Percentiles rank a stretch among this genome's conserved stretches.
Conservation (phyloP, 1,139 yeast species). For the Ashbya aceris region DNA sequence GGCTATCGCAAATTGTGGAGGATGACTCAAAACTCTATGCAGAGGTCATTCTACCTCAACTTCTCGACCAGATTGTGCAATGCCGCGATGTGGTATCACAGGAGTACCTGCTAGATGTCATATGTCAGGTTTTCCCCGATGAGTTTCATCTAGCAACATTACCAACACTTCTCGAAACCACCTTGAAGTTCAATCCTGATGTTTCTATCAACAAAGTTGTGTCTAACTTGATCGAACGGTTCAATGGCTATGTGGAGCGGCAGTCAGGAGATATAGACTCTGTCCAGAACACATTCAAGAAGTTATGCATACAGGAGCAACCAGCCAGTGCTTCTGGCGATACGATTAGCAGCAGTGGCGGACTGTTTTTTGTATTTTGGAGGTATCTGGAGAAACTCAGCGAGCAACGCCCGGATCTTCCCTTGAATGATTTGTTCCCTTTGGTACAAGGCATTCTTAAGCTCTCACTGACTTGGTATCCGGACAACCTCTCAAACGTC, state of each 20-base stretch:
- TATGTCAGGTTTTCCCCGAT: slow-evolving; percentile 91
- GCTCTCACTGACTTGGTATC: slow-evolving; percentile 60
- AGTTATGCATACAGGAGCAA: slow-evolving; percentile 9
- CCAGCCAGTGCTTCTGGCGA: slow-evolving; percentile 7
- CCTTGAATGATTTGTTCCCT: slow-evolving; percentile 55
- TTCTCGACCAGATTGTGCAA: slow-evolving; percentile 85
- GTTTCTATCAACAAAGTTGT: slow-evolving; percentile 62
- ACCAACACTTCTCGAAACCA: slow-evolving; percentile 53
- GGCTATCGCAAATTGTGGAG: slow-evolving; percentile 80
- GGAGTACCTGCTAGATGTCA: slow-evolving; percentile 78
- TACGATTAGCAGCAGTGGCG: slow-evolving; percentile 10
- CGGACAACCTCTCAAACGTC: slow-evolving; percentile 49
- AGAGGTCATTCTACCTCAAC: slow-evolving; percentile 59
- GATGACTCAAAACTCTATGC: slow-evolving; percentile 50
- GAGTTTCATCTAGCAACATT: slow-evolving; percentile 77
- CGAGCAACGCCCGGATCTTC: slow-evolving; percentile 51
- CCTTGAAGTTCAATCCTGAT: slow-evolving; percentile 59
- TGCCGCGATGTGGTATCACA: slow-evolving; percentile 91
- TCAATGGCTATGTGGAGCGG: slow-evolving; percentile 48
- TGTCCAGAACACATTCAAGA: slow-evolving; percentile 5
- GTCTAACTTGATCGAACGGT: slow-evolving; percentile 60
- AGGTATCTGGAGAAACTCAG: slow-evolving; percentile 47
- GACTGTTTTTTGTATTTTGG: slow-evolving; percentile 57
- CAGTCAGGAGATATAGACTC: slow-evolving; percentile 22
- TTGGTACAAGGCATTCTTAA: slow-evolving; percentile 58